Evolutionary conservation across 202 grass and related monocot species (phyloP), one percentile per base, ranked within the genome.

Genomic region (Brachypodium distachyon): DNA sequence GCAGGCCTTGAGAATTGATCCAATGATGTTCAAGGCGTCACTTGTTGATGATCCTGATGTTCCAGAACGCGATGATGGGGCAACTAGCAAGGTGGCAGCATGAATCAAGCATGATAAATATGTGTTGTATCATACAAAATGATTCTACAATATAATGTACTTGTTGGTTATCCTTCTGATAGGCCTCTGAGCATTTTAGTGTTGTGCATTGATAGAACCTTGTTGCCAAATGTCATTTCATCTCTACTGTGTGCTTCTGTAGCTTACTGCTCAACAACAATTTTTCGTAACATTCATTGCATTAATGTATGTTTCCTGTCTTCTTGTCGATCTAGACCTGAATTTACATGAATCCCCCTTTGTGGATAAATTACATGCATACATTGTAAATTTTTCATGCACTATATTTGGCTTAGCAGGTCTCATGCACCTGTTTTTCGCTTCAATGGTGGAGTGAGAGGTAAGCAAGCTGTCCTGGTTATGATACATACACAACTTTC

Each of bases 31-130:
- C 46, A 72, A 21, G 28, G 36, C 28, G 7, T 73, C 47, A 56
- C 67, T 81, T 57, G 18, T 50, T 11, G 51, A 69, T 41, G 67
- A 79, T 44, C n/a, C n/a, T n/a, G n/a, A n/a, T n/a, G n/a, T n/a
- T n/a, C 60, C 16, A 9, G 53, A 62, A 18, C 31, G 37, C 33
- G 76, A 60, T 38, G 40, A 14, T 67, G 75, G 26, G 73, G 33
- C 51, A 44, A 37, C 50, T 10, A 8, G 64, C 48, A 32, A 47
- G 19, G 40, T 52, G 19, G 19, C n/a, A 6, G 14, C 27, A 13
- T 75, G 53, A 60, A 48, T 62, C 29, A 32, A 32, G 46, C 72
- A 66, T 47, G 31, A 22, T 7, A 44, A 25, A 44, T 34, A 7
- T 39, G 12, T 65, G 3, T 41, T 27, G 22, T 72, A 12, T 26